A percentile compares a stretch with the other conserved stretches of the same genome.
phyloP scores from a whole-genome alignment of 164 flowering plant genomes.

The Vitis rotundifolia region DNA sequence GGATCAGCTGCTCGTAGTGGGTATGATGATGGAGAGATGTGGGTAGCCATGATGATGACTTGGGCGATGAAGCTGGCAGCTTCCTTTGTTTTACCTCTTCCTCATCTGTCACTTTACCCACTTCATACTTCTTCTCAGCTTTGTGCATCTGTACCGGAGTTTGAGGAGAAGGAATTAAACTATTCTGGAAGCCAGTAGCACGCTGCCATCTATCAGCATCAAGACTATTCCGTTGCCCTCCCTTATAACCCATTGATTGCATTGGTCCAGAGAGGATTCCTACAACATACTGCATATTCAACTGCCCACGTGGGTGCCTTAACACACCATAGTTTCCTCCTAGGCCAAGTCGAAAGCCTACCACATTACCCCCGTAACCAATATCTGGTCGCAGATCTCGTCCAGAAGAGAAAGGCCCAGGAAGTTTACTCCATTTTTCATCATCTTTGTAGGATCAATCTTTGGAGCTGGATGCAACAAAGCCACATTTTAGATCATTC shows the following conservation, averaged over 20 bases:
- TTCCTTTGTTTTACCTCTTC: constrained; percentile 75
- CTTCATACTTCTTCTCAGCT: constrained; percentile 79
- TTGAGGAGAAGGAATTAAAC: too few relatives aligned
- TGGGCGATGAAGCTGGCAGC: constrained; percentile 64
- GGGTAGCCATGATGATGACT: too few relatives aligned
- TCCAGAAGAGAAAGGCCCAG: constrained; percentile 45
- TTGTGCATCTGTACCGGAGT: constrained; percentile 71
- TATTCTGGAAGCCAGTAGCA: too few relatives aligned
- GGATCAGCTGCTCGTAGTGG: too few relatives aligned
- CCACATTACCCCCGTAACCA: too few relatives aligned
- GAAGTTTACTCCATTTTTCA: constrained; percentile 75
- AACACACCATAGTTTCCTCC: too few relatives aligned
- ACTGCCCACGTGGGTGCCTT: constrained; percentile 61
- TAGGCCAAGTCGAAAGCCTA: too few relatives aligned
- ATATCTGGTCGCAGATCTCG: too few relatives aligned
- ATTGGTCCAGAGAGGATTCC: constrained; percentile 75
- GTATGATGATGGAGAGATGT: too few relatives aligned
- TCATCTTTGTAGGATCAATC: too few relatives aligned
- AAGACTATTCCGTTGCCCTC: constrained; percentile 53
- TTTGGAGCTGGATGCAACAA: too few relatives aligned
- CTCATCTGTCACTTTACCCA: constrained; percentile 69
- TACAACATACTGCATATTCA: constrained; percentile 46
- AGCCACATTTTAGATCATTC: too few relatives aligned
- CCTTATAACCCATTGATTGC: constrained; percentile 53
- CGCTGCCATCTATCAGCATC: constrained; percentile 87